phyloP scores from a whole-genome alignment of 106 monocot species.

The Gastrodia elata region DNA sequence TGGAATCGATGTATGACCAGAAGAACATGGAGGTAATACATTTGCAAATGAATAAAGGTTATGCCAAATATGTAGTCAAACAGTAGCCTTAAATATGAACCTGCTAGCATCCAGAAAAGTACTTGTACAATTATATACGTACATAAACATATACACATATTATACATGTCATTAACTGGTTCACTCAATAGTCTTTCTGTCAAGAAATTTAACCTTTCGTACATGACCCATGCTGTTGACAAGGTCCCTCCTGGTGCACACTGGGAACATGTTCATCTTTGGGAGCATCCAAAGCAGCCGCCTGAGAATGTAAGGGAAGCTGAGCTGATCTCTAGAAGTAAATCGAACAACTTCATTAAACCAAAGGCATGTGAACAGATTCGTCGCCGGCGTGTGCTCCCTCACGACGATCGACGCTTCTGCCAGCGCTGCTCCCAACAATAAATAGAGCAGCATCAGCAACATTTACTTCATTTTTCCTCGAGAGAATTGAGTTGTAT shows the following conservation, averaged over 20 bases:
- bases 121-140: no score
- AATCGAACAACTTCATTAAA: constrained; percentile 94
- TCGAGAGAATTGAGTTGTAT: background rate
- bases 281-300: constrained; percentile 44
- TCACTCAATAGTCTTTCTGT: no score
- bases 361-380: constrained; percentile 77
- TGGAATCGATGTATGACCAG: no score
- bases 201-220: constrained; percentile 78
- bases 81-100: no score
- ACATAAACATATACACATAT: no score
- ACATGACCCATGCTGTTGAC: constrained; percentile 94
- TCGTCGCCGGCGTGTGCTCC: constrained; percentile 62
- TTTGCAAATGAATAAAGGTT: no score
- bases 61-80: no score
- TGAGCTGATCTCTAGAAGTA: constrained; percentile 91
- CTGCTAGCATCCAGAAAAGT: no score
- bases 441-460: background rate
- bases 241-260: constrained; percentile 79
- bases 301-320: constrained; percentile 79
- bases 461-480: background rate
- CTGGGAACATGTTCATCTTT: constrained; percentile 72
- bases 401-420: constrained; percentile 82
- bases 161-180: no score
- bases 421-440: constrained; percentile 81
- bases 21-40: no score